These are phyloP conservation scores for Cyphellophora europaea DNA, from an alignment of 2,329 filamentous ascomycete genomes.

Conservation along the genomic window DNA sequence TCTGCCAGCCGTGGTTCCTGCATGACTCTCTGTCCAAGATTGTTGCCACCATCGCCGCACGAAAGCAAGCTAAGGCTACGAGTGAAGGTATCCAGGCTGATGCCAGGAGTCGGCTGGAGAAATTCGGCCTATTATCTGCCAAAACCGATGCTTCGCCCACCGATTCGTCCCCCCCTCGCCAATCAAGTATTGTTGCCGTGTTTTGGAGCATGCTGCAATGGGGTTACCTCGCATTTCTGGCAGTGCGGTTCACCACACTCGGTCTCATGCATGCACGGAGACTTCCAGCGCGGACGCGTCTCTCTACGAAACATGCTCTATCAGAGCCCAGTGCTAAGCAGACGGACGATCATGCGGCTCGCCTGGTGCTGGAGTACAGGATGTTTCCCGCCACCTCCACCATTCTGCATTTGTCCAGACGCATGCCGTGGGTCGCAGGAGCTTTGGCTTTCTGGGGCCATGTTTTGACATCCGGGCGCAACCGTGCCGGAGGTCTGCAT, in stretches of 20 bases:
- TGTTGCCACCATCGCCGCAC: slow-evolving; percentile 38
- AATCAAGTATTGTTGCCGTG: slow-evolving; percentile 28
- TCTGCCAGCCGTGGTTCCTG: slow-evolving; percentile 79
- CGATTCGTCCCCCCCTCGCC: slow-evolving; percentile 21
- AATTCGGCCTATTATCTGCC: slow-evolving; percentile 45
- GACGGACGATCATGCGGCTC: not conserved
- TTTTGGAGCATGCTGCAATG: slow-evolving; percentile 46
- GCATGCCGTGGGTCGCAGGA: slow-evolving; percentile 87
- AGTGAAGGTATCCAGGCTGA: slow-evolving; percentile 20
- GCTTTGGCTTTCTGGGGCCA: slow-evolving; percentile 67
- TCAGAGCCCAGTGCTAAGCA: not conserved
- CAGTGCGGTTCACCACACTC: slow-evolving; percentile 55
- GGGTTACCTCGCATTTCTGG: slow-evolving; percentile 45
- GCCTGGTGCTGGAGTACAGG: slow-evolving; percentile 59
- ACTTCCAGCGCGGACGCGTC: slow-evolving; percentile 53
- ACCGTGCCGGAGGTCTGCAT: slow-evolving; percentile 63
- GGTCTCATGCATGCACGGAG: slow-evolving; percentile 60
- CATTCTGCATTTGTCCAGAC: slow-evolving; percentile 61
- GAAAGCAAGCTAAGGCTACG: slow-evolving; percentile 17
- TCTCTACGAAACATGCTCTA: too few relatives aligned
- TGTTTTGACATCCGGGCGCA: slow-evolving; percentile 62
- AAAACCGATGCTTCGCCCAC: slow-evolving; percentile 8
- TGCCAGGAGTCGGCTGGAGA: slow-evolving; percentile 38
- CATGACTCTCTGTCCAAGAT: slow-evolving; percentile 76
- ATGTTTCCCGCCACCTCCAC: slow-evolving; percentile 66